phyloP scores from a whole-genome alignment of 2,329 filamentous ascomycete genomes.

The Macrophomina tecta region DNA sequence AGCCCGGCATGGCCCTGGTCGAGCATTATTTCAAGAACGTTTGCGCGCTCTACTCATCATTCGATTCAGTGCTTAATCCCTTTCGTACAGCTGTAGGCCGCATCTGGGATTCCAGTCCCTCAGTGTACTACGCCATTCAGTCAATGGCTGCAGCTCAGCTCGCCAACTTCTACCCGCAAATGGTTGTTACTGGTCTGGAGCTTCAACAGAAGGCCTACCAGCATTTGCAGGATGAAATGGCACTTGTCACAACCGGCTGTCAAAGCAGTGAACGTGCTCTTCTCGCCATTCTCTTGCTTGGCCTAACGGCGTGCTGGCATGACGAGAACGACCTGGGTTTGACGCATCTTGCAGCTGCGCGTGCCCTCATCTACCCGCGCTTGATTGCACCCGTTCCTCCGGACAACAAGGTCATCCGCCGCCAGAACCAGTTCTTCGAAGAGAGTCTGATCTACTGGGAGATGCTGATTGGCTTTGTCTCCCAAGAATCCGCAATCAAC shows the following conservation, averaged over 20 bases:
- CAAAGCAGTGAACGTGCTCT: conserved; percentile 58
- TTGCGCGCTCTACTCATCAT: conserved; percentile 67
- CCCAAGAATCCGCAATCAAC: conserved; percentile 41
- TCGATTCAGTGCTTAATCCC: conserved; percentile 67
- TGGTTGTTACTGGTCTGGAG: conserved; percentile 56
- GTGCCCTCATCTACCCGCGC: conserved; percentile 51
- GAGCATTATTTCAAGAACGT: conserved; percentile 70
- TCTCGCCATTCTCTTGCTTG: conserved; percentile 64
- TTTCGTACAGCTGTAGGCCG: conserved; percentile 64
- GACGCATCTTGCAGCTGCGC: conserved; percentile 58
- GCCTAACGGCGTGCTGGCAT: conserved; percentile 66
- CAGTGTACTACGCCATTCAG: conserved; percentile 66
- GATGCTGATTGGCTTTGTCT: conserved; percentile 63
- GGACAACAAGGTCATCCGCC: conserved; percentile 40
- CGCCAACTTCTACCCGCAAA: conserved; percentile 62
- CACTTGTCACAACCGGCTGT: conserved; percentile 50
- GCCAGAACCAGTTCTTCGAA: conserved; percentile 58
- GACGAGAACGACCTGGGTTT: conserved; percentile 62
- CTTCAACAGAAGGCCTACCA: conserved; percentile 60
- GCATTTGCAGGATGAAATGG: conserved; percentile 56
- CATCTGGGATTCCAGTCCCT: conserved; percentile 63
- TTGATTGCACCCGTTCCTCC: conserved; percentile 42
- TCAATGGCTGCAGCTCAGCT: conserved; percentile 69
- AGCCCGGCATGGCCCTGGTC: conserved; percentile 62
- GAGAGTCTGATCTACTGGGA: conserved; percentile 65